phyloP scores from a whole-genome alignment of 306 rosid species.

The Cicer judaicum region DNA sequence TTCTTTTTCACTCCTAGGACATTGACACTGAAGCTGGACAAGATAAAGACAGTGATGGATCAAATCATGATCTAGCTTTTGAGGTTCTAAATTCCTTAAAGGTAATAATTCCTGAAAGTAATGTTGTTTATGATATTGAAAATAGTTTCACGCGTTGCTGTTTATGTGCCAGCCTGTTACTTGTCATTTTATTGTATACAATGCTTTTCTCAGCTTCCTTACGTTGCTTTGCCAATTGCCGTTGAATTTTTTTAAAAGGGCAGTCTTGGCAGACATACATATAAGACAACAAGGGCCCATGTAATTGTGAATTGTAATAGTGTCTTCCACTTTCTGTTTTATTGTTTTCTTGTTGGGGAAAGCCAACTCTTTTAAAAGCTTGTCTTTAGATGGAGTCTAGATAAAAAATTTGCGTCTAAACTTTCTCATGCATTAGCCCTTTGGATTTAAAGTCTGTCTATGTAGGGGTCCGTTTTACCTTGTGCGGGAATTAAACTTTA shows the following conservation, averaged over 20 bases:
- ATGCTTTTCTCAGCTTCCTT: slow-evolving; percentile 30
- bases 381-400: neutral
- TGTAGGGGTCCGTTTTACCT: slow-evolving; percentile 20
- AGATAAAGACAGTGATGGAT: slow-evolving; percentile 60
- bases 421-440: neutral
- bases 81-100: slow-evolving; percentile 65
- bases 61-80: slow-evolving; percentile 55
- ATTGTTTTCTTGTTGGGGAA: slow-evolving; percentile 16
- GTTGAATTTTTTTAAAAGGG: slow-evolving; percentile 24
- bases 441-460: neutral
- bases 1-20: slow-evolving; percentile 57
- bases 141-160: slow-evolving; percentile 21
- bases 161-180: neutral
- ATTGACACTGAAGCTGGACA: slow-evolving; percentile 58
- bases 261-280: slow-evolving; percentile 8
- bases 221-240: slow-evolving; percentile 25
- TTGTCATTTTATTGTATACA: slow-evolving; percentile 5
- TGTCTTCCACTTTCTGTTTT: slow-evolving; percentile 10
- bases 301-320: slow-evolving; percentile 14
- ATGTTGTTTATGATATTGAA: slow-evolving; percentile 32
- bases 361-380: neutral
- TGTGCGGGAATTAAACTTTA: slow-evolving; percentile 13
- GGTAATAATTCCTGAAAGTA: slow-evolving; percentile 54
- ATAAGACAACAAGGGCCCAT: slow-evolving; percentile 1
- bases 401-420: neutral